Conservation (phyloP, 805 yeast genomes). For the Torulaspora gathmanii region DNA sequence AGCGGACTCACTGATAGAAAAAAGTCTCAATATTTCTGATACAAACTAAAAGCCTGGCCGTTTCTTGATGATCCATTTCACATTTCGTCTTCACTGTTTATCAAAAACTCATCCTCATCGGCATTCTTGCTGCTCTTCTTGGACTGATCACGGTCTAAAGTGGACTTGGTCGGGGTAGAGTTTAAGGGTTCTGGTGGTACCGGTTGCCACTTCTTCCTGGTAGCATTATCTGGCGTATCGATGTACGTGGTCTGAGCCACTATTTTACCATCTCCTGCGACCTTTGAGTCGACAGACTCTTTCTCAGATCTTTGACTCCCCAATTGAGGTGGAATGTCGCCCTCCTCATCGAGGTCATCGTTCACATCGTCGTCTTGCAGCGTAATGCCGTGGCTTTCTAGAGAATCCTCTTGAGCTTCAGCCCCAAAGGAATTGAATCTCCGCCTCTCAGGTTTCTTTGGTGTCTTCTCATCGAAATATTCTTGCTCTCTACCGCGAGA, state of each 20-base stretch:
- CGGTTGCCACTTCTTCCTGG: slow-evolving; percentile 28
- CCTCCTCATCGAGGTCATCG: slow-evolving; percentile 32
- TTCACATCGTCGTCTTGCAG: slow-evolving; percentile 23
- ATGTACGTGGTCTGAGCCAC: slow-evolving; percentile 33
- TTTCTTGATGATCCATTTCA: slow-evolving; percentile 5
- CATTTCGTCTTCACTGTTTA: slow-evolving; percentile 34
- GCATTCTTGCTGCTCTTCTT: slow-evolving; percentile 14
- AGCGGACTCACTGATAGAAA: slow-evolving; percentile 9
- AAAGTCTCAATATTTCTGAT: slow-evolving; percentile 7
- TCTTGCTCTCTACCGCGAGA: slow-evolving; percentile 3
- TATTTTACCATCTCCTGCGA: slow-evolving; percentile 16
- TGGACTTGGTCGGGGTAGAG: slow-evolving; percentile 28
- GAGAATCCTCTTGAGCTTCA: slow-evolving; percentile 29
- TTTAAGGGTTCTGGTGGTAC: slow-evolving; percentile 27
- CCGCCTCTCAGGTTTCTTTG: slow-evolving; percentile 22
- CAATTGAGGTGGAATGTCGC: slow-evolving; percentile 35
- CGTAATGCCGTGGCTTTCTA: slow-evolving; percentile 33
- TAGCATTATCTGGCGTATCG: slow-evolving; percentile 30
- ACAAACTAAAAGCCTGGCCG: neutral
- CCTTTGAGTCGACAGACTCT: slow-evolving; percentile 4
- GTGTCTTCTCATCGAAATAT: slow-evolving; percentile 4
- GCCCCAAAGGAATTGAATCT: slow-evolving; percentile 36
- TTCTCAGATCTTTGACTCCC: slow-evolving; percentile 7
- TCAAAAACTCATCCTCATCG: slow-evolving; percentile 30
- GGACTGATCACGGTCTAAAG: slow-evolving; percentile 11